These are phyloP conservation scores for Globisporangium spinosum DNA, from an alignment of 352 stramenopile genomes.

Conservation along the genomic window DNA sequence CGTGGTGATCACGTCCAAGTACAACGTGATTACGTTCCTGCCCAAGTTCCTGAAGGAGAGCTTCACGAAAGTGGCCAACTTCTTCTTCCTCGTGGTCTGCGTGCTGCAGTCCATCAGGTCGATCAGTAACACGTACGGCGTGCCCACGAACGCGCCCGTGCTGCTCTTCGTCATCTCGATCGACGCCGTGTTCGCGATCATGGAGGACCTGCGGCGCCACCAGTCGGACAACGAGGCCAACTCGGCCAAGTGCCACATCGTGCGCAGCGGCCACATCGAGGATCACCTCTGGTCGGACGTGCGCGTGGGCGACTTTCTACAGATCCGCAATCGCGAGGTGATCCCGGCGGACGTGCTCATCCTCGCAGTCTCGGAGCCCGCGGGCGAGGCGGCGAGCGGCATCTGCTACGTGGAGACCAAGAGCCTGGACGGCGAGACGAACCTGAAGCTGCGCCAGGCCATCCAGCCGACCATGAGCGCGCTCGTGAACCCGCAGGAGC, in stretches of 20 bases:
- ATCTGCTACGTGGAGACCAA: constrained; percentile 91
- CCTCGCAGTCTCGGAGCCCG: constrained; percentile 68
- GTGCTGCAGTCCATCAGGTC: constrained; percentile 82
- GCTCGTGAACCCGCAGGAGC: constrained; percentile 44
- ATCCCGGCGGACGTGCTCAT: constrained; percentile 86
- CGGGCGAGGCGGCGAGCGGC: constrained; percentile 59
- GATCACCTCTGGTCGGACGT: constrained; percentile 78
- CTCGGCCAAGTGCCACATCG: constrained; percentile 59
- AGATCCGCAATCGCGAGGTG: constrained; percentile 77
- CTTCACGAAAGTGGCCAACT: constrained; percentile 90
- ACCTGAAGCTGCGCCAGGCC: constrained; percentile 87
- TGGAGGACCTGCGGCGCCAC: constrained; percentile 84
- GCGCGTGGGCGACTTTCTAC: constrained; percentile 82
- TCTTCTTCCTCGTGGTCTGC: constrained; percentile 92
- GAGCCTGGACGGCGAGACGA: constrained; percentile 90
- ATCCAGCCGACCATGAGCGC: constrained; percentile 65
- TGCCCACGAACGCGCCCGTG: constrained; percentile 72
- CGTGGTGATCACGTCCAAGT: constrained; percentile 89
- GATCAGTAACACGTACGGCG: constrained; percentile 82
- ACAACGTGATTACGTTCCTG: constrained; percentile 82
- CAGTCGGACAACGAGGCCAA: constrained; percentile 83
- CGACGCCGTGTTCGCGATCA: constrained; percentile 85
- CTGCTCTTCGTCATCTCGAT: constrained; percentile 90
- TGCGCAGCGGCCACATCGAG: constrained; percentile 64
- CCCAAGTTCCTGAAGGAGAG: constrained; percentile 88